Base-by-base conservation (phyloP, 2,329 filamentous ascomycete species). In the Diaporthe nobilis region DNA sequence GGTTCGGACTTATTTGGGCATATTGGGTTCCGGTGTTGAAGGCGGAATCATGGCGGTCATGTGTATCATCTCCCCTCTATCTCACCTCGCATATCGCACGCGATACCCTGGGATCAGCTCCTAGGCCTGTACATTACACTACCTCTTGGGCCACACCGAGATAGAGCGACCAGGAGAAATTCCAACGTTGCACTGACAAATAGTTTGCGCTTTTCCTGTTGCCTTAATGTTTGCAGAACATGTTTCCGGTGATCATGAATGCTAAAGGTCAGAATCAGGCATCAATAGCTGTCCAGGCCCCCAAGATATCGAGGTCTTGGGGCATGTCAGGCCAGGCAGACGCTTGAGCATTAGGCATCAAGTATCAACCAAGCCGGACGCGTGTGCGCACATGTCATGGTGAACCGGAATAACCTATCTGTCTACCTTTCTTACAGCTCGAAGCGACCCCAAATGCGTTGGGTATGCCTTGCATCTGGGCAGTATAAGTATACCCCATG, bases 11-110 rank as follows among this genome's bases (percentile, higher is more conserved):
- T 81, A 85, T 83, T 80, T 84, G 84, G 84, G 85, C 85, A 87
- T 88, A 63, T 82, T 80, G 86, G 87, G 82, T 85, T 86, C 79
- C 61, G 88, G 87, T 88, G 86, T 89, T 81, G 81, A 78, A 82
- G 81, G 81, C 79, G 83, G 82, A 82, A 82, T 81, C 82, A 82
- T 81, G 80, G 81, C 82, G 82, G 81, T 82, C 83, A 82, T 85
- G 82, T 82, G 80, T 81, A 81, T 81, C 82, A 82, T 82, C 82
- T 85, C 78, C 78, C 77, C 76, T 77, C 72, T 78, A 79, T 79
- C 76, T 77, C 78, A 80, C 77, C 78, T 78, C 65, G 76, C 78
- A 80, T 79, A 79, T 80, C 77, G 63, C 51, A 74, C 61, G 58
- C 67, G 53, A 51, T 63, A 60, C 57, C 74, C 71, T 74, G 74